Conservation (phyloP, 306 rosid genomes). For the Echinosophora koreensis region DNA sequence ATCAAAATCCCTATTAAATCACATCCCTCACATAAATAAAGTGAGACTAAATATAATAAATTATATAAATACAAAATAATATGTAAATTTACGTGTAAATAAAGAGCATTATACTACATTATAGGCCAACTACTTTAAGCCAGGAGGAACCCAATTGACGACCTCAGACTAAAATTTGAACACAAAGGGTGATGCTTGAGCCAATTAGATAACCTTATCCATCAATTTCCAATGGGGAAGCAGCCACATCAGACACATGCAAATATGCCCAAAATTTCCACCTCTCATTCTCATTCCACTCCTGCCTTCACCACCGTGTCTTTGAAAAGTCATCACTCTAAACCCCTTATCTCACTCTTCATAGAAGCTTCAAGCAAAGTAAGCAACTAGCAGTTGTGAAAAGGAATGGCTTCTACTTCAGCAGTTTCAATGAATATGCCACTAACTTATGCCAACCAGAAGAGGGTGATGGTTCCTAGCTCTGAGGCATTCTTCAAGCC, state of each 20-base stretch:
- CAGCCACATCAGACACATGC: conserved; percentile 77
- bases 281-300: conserved; percentile 58
- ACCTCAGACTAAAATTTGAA: too few relatives aligned
- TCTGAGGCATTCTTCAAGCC: conserved; percentile 73
- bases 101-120: too few relatives aligned
- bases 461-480: conserved; percentile 53
- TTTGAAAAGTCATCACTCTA: conserved; percentile 42
- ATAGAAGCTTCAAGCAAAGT: conserved; percentile 22
- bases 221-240: conserved; percentile 49
- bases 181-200: conserved; percentile 46
- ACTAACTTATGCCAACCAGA: conserved; percentile 56
- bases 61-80: too few relatives aligned
- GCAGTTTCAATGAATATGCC: conserved; percentile 86
- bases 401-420: conserved; percentile 76
- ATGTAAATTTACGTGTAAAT: too few relatives aligned
- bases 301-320: conserved; percentile 1
- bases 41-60: too few relatives aligned
- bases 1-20: too few relatives aligned
- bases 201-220: conserved; percentile 80
- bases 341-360: conserved; percentile 25
- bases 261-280: conserved; percentile 56
- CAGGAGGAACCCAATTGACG: too few relatives aligned
- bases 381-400: conserved; percentile 9
- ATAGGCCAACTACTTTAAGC: neutral
- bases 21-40: too few relatives aligned